Evolutionary conservation across 2,329 filamentous ascomycete genomes (phyloP).

Genomic region (Aspergillus pseudonomiae): DNA sequence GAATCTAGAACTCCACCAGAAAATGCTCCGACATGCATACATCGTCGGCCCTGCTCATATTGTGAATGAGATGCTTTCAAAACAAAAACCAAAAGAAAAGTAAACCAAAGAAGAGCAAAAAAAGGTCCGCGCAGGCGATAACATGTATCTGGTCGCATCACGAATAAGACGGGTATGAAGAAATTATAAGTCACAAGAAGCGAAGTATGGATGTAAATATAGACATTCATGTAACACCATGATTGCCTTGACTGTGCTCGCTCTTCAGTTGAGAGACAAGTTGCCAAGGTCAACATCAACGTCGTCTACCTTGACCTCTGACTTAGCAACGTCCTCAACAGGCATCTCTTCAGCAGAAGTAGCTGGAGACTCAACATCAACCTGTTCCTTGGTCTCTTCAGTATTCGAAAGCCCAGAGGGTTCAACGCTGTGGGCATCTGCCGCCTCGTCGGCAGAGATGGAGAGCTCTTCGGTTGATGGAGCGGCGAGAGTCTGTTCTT

Average conservation of each 20-base stretch:
- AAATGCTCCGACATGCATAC: conserved; percentile 16
- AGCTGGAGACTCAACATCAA: not conserved
- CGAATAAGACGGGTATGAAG: conserved; percentile 22
- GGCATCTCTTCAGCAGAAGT: conserved; percentile 11
- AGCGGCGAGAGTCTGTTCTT: conserved; percentile 6
- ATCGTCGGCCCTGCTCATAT: conserved; percentile 14
- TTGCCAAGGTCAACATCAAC: conserved; percentile 31
- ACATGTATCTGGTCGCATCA: conserved; percentile 13
- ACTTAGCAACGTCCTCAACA: conserved; percentile 12
- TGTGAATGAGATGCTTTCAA: conserved; percentile 14
- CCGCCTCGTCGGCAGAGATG: not conserved
- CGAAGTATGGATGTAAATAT: conserved; percentile 7
- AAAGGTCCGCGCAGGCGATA: conserved; percentile 6
- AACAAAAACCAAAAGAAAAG: conserved; percentile 9
- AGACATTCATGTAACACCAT: not conserved
- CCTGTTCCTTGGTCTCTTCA: conserved; percentile 2
- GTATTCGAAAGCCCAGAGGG: not conserved
- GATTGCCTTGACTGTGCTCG: not conserved
- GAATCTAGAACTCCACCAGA: conserved; percentile 21
- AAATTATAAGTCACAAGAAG: conserved; percentile 21
- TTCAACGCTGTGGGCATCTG: not conserved
- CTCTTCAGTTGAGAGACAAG: conserved; percentile 26
- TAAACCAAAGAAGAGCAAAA: conserved; percentile 9
- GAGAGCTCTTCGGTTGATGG: not conserved
- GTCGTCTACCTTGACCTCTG: conserved; percentile 21